Evolutionary conservation across 2,329 filamentous ascomycete species (phyloP).

Genomic region (Aspergillus sp.): DNA sequence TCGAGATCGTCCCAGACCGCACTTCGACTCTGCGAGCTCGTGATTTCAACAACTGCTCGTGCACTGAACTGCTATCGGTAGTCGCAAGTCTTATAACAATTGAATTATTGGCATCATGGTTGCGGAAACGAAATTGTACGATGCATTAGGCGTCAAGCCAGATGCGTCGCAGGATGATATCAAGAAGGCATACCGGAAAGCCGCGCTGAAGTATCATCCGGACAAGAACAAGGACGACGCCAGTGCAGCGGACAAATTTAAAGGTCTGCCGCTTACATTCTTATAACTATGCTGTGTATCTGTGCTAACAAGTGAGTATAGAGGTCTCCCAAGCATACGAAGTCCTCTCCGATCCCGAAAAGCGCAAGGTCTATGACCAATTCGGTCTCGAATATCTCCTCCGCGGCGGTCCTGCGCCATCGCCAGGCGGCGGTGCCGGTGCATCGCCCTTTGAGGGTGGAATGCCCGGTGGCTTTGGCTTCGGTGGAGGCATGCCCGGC

Average conservation of each 20-base stretch:
- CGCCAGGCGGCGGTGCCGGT: constrained; percentile 52
- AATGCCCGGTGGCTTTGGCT: constrained; percentile 48
- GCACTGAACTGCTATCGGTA: not conserved
- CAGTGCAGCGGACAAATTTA: constrained; percentile 84
- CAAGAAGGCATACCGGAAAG: constrained; percentile 82
- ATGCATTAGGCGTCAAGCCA: constrained; percentile 71
- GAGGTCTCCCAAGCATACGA: constrained; percentile 97
- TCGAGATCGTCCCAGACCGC: constrained; percentile 18
- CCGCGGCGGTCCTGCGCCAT: constrained; percentile 65
- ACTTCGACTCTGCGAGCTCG: not conserved
- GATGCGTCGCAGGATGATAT: constrained; percentile 86
- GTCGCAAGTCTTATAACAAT: not conserved
- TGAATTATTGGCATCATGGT: constrained; percentile 58
- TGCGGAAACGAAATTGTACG: constrained; percentile 92
- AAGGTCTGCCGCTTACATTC: constrained; percentile 45
- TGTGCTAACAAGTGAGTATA: constrained; percentile 20
- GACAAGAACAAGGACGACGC: constrained; percentile 97
- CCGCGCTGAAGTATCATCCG: constrained; percentile 85
- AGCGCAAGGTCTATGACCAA: constrained; percentile 90
- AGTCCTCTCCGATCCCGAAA: constrained; percentile 93
- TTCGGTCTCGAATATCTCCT: constrained; percentile 90
- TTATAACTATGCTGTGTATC: not conserved
- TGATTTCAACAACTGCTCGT: not conserved
- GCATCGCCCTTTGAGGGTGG: constrained; percentile 51
- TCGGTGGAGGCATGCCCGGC: constrained; percentile 38